phyloP scores from a whole-genome alignment of 306 rosid species.

The Sechiopsis laciniata region DNA sequence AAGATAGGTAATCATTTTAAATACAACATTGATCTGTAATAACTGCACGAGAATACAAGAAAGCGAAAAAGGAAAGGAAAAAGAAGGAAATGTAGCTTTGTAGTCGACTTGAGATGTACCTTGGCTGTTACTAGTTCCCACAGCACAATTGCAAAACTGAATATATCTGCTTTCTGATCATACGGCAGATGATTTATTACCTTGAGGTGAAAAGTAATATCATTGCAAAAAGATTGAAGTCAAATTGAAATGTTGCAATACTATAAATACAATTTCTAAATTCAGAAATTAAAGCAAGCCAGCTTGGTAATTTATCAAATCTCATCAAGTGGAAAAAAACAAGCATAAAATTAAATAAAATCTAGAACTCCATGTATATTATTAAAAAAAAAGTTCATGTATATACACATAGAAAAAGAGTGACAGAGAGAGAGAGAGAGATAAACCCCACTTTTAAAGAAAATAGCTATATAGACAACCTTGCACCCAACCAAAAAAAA shows the following conservation, averaged over 20 bases:
- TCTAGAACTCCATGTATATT: not conserved
- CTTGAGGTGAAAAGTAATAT: constrained; percentile 37
- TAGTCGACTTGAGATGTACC: constrained; percentile 39
- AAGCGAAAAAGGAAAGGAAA: not conserved
- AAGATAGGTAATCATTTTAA: not conserved
- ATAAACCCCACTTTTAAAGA: not conserved
- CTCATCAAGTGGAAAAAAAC: not conserved
- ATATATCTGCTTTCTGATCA: constrained; percentile 93
- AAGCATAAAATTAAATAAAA: not conserved
- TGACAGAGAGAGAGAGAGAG: not conserved
- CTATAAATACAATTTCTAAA: not conserved
- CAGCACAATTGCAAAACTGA: constrained; percentile 91
- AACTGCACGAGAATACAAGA: not conserved
- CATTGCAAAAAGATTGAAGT: constrained; percentile 19
- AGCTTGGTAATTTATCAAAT: not conserved
- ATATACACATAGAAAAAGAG: not conserved
- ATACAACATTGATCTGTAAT: not conserved
- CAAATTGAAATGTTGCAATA: constrained; percentile 4
- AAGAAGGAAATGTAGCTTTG: constrained; percentile 17
- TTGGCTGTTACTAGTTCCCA: constrained; percentile 98
- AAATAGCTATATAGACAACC: not conserved
- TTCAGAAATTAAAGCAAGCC: not conserved
- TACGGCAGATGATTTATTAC: constrained; percentile 97
- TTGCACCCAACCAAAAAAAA: not conserved
- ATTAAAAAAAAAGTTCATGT: not conserved